Conservation (phyloP, 176 grass and related monocot species). For the Pontederia crassipes region DNA sequence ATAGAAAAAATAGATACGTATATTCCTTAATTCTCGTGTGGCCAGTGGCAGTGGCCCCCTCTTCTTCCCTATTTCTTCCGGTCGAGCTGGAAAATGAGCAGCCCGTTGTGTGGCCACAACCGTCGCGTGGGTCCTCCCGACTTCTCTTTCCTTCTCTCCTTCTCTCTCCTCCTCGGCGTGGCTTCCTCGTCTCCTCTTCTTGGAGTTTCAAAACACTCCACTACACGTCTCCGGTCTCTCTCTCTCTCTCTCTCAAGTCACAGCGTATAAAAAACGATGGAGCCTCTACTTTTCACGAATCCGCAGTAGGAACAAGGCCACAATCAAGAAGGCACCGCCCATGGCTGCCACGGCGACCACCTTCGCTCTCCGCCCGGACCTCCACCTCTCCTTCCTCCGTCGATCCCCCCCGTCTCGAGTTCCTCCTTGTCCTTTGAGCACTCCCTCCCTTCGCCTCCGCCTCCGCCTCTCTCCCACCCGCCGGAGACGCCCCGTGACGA, state of each 20-base stretch:
- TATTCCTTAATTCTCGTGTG: no score
- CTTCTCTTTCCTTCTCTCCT: background rate
- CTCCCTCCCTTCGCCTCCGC: slow-evolving; percentile 24
- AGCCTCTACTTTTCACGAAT: background rate
- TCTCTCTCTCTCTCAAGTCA: background rate
- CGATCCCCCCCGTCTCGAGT: slow-evolving; percentile 1
- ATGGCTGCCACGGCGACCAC: background rate
- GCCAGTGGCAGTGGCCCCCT: no score
- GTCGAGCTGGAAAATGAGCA: no score
- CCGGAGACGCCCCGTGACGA: slow-evolving; percentile 6
- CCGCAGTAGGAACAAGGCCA: background rate
- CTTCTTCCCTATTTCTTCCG: no score
- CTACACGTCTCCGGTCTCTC: no score
- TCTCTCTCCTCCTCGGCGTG: background rate
- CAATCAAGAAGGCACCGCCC: background rate
- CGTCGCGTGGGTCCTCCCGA: background rate
- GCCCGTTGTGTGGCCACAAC: background rate
- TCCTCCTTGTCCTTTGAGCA: background rate
- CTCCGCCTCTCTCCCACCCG: slow-evolving; percentile 2
- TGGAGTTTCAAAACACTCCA: no score
- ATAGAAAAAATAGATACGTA: no score
- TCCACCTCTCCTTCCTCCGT: slow-evolving; percentile 4
- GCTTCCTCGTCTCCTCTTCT: background rate
- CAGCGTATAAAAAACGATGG: no score
- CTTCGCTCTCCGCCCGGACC: slow-evolving; percentile 23